Conservation (phyloP, 768 basidiomycete genomes). For the Guyanaporus albipodus region DNA sequence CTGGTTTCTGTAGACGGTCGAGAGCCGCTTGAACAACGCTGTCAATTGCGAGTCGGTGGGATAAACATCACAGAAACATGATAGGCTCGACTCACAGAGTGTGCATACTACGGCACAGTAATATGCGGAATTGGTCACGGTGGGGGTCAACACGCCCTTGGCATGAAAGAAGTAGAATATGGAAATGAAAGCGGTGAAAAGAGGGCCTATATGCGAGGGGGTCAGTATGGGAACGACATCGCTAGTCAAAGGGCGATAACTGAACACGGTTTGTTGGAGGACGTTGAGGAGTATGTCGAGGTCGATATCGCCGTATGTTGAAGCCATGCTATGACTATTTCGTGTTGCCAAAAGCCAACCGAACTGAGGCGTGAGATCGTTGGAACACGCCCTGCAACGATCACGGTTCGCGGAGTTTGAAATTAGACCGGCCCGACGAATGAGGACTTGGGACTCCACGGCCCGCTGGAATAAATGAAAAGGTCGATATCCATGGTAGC, state of each 20-base stretch:
- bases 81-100: slow-evolving; percentile 65
- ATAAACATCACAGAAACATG: background rate
- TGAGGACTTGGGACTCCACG: too few species aligned
- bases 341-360: too few species aligned
- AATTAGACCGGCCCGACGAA: too few species aligned
- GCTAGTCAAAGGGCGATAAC: slow-evolving; percentile 39
- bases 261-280: slow-evolving; percentile 72
- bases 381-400: slow-evolving; percentile 11
- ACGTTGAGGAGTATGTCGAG: slow-evolving; percentile 79
- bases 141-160: slow-evolving; percentile 44
- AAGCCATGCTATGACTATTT: too few species aligned
- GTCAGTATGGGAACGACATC: slow-evolving; percentile 1
- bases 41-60: slow-evolving; percentile 4
- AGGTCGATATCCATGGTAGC: too few species aligned
- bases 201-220: slow-evolving; percentile 61
- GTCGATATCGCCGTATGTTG: slow-evolving; percentile 68
- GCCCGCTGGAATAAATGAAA: too few species aligned
- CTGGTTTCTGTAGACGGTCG: slow-evolving; percentile 72
- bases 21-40: slow-evolving; percentile 73
- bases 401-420: background rate
- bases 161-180: slow-evolving; percentile 76
- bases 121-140: slow-evolving; percentile 45
- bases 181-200: slow-evolving; percentile 79
- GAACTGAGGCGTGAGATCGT: background rate
- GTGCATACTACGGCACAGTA: slow-evolving; percentile 59